These are phyloP conservation scores for Colletotrichum truncatum DNA, from an alignment of 2,329 filamentous ascomycete genomes.

Conservation along the genomic window DNA sequence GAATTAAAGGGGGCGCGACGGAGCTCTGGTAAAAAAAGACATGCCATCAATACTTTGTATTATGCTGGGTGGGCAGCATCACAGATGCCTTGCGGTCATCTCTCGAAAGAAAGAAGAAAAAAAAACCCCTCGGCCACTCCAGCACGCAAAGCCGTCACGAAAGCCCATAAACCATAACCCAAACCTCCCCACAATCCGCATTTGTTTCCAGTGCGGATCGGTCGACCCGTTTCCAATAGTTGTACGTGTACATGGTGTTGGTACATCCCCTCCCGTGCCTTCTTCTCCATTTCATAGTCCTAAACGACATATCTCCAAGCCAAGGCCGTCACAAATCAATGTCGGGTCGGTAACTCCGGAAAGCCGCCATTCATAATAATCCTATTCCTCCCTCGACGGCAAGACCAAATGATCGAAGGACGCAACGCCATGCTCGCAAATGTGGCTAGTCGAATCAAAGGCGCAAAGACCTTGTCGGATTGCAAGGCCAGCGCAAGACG, in stretches of 20 bases:
- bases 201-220: not conserved
- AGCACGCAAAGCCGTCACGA: not conserved
- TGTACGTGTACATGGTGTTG: not conserved
- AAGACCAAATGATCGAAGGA: not conserved
- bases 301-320: not conserved
- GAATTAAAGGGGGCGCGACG: no score
- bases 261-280: not conserved
- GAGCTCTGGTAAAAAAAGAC: no score
- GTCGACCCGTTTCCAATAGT: not conserved
- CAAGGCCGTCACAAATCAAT: not conserved
- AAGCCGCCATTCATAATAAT: not conserved
- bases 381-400: not conserved
- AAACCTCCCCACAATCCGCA: not conserved
- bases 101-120: not conserved
- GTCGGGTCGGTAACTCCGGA: not conserved
- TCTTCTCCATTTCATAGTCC: not conserved
- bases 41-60: constrained; percentile 14
- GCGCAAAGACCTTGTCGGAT: not conserved
- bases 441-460: constrained; percentile 13
- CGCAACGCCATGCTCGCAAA: constrained; percentile 29
- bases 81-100: constrained; percentile 10
- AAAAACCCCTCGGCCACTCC: not conserved
- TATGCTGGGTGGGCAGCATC: constrained; percentile 12
- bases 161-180: not conserved
- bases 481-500: not conserved